These are phyloP conservation scores for Phascolomyces articulosus DNA, from an alignment of 371 early-diverging fungal species.

Conservation along the genomic window DNA sequence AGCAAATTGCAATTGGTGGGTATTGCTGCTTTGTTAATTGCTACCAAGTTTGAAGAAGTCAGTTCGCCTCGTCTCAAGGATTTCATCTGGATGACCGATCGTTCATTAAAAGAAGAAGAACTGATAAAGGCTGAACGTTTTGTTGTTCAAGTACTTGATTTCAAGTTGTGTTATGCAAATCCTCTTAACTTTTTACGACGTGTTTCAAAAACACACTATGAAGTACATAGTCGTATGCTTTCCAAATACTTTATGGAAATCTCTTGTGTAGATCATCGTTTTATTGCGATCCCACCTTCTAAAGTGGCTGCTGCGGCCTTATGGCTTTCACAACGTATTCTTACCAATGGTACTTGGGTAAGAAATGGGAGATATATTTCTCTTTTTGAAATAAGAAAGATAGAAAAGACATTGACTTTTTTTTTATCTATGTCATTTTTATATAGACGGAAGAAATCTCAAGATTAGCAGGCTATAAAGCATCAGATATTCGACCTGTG, in stretches of 20 bases:
- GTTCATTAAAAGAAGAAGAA: constrained; percentile 79
- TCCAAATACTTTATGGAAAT: constrained; percentile 98
- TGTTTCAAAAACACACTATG: constrained; percentile 86
- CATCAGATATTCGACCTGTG: constrained; percentile 63
- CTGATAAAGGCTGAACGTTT: constrained; percentile 88
- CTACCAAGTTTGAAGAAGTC: constrained; percentile 98
- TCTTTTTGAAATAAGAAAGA: no score
- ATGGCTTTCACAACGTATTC: constrained; percentile 90
- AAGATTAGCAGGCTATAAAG: constrained; percentile 79
- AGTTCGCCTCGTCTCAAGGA: constrained; percentile 79
- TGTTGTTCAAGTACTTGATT: constrained; percentile 84
- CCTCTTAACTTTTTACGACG: constrained; percentile 93
- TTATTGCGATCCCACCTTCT: constrained; percentile 78
- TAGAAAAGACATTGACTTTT: no score
- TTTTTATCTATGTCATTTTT: no score
- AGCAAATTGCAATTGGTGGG: constrained; percentile 98
- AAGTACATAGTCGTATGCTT: constrained; percentile 86
- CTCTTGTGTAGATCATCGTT: constrained; percentile 84
- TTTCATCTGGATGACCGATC: constrained; percentile 83
- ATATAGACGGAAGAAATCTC: constrained; percentile 59
- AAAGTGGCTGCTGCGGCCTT: constrained; percentile 84
- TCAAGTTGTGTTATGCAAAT: constrained; percentile 82
- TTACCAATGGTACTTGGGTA: constrained; percentile 82
- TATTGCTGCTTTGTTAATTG: constrained; percentile 90
- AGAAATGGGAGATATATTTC: no score